These are phyloP conservation scores for Zoysia pacifica DNA, from an alignment of 176 grass and related monocot genomes.

Conservation along the genomic window DNA sequence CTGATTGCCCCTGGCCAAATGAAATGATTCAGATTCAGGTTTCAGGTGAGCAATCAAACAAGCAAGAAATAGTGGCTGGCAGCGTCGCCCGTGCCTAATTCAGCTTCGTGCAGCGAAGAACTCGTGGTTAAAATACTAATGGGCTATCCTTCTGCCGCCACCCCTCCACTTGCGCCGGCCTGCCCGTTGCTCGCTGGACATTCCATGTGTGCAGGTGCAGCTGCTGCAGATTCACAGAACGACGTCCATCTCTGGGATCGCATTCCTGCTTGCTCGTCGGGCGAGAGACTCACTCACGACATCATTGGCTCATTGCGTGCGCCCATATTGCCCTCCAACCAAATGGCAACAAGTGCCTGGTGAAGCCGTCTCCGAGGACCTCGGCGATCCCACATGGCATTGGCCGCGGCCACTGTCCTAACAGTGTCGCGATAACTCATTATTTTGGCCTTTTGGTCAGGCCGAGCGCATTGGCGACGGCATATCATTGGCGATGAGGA, in stretches of 20 bases:
- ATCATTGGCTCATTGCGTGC: neutral
- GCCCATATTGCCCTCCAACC: neutral
- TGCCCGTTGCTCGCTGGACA: slow-evolving; percentile 29
- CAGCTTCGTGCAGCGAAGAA: too few relatives aligned
- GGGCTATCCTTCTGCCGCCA: slow-evolving; percentile 6
- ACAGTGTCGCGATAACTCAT: slow-evolving; percentile 33
- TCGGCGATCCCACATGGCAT: neutral
- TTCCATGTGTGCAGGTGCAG: slow-evolving; percentile 24
- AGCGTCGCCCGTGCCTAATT: slow-evolving; percentile 7
- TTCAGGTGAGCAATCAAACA: neutral
- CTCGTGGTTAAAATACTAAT: too few relatives aligned
- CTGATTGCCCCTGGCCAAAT: neutral
- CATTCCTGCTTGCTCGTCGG: too few relatives aligned
- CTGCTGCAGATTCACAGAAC: neutral
- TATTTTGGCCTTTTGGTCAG: neutral
- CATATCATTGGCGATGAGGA: slow-evolving; percentile 46
- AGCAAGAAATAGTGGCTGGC: neutral
- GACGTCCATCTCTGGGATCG: neutral
- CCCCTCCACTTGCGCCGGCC: neutral
- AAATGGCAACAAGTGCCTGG: slow-evolving; percentile 18
- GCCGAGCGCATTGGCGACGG: neutral
- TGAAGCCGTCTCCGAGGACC: neutral
- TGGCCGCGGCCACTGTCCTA: neutral
- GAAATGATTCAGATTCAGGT: slow-evolving; percentile 8
- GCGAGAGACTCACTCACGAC: too few relatives aligned